A percentile compares a stretch with the other conserved stretches of the same genome.
These are phyloP conservation scores for Thelephora ganbajun DNA, from an alignment of 768 basidiomycete species.

Conservation along the genomic window DNA sequence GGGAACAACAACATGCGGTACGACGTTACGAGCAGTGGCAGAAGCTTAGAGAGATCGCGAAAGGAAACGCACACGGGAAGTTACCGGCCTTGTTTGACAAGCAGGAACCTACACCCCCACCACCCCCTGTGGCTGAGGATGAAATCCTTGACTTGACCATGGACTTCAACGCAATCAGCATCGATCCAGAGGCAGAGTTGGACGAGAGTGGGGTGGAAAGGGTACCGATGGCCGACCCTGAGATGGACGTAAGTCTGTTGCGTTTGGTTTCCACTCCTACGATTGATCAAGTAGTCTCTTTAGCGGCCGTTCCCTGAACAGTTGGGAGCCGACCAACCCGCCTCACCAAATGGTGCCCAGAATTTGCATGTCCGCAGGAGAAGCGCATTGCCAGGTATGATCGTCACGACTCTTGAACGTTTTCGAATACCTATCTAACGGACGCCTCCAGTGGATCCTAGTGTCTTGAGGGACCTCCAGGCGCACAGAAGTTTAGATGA, in stretches of 20 bases:
- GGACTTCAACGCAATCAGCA: constrained; percentile 74
- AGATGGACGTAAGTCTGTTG: constrained; percentile 52
- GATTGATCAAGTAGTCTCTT: constrained; percentile 8
- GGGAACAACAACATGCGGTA: constrained; percentile 80
- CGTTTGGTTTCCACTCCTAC: constrained; percentile 9
- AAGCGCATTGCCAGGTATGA: constrained; percentile 79
- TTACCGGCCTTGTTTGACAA: constrained; percentile 62
- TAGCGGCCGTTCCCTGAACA: constrained; percentile 60
- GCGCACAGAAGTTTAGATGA: constrained; percentile 73
- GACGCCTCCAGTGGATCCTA: constrained; percentile 55
- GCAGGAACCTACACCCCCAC: constrained; percentile 58
- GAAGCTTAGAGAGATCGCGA: constrained; percentile 63
- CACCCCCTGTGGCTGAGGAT: constrained; percentile 67
- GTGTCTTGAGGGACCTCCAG: constrained; percentile 78
- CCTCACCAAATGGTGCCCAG: constrained; percentile 19
- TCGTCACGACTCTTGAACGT: constrained; percentile 2
- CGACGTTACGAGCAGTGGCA: constrained; percentile 85
- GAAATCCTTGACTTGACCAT: constrained; percentile 84
- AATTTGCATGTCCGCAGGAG: constrained; percentile 85
- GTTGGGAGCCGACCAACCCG: constrained; percentile 43
- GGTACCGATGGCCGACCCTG: constrained; percentile 88
- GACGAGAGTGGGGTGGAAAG: constrained; percentile 77
- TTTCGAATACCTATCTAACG: constrained; percentile 5
- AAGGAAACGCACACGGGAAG: constrained; percentile 54
- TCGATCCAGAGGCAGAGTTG: constrained; percentile 56